Conservation (phyloP, 192 early-diverging fungal species). For the Backusella sp. region DNA sequence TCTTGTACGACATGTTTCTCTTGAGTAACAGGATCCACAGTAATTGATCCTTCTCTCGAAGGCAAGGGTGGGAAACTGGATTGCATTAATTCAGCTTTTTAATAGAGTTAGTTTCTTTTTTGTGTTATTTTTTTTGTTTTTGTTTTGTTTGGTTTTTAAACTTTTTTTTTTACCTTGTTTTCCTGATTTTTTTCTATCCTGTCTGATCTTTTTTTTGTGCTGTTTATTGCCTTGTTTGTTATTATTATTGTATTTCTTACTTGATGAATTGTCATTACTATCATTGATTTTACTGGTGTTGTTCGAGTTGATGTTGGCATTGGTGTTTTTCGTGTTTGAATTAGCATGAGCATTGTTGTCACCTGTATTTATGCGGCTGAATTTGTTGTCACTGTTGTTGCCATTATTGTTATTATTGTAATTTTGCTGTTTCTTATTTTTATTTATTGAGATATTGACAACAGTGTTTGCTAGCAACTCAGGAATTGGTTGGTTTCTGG, state of each 20-base stretch:
- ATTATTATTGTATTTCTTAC: background rate
- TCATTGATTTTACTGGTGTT: background rate
- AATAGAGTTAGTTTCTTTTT: background rate
- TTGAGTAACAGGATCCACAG: background rate
- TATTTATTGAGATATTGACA: background rate
- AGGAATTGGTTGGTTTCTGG: background rate
- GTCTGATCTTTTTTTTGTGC: background rate
- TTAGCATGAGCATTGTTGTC: background rate
- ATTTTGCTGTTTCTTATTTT: background rate
- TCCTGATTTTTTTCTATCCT: conserved; percentile 1
- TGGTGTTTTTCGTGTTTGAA: background rate
- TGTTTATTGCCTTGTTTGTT: background rate
- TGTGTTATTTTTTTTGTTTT: background rate
- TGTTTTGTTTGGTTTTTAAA: background rate
- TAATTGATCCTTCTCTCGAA: background rate
- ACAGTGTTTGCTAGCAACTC: background rate
- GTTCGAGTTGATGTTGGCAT: background rate
- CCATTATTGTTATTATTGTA: background rate
- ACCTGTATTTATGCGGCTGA: background rate
- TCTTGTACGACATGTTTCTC: conserved; percentile 1
- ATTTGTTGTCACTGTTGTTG: background rate
- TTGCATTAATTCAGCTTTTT: background rate
- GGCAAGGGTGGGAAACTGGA: conserved; percentile 13
- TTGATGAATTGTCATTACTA: background rate
- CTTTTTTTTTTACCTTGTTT: conserved; percentile 1